A percentile compares a stretch with the other conserved stretches of the same genome.
phyloP scores from a whole-genome alignment of 331 rosid genomes.

The Malus hybrid region DNA sequence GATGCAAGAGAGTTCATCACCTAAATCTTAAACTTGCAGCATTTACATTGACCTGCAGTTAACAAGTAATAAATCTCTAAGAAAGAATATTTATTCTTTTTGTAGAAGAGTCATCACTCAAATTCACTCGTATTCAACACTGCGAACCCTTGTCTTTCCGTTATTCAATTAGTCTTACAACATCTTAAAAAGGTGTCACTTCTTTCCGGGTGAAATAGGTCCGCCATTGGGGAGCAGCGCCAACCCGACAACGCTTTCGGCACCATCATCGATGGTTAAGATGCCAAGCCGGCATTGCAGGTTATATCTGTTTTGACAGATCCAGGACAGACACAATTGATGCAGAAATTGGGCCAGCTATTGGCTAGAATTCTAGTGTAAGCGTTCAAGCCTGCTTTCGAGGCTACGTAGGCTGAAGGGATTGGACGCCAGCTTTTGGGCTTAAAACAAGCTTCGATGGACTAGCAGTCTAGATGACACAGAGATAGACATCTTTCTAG shows the following conservation, averaged over 20 bases:
- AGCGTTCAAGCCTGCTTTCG: constrained; percentile 35
- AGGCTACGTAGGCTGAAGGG: constrained; percentile 9
- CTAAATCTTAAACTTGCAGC: background rate
- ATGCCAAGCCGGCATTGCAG: constrained; percentile 1
- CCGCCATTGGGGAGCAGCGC: constrained; percentile 26
- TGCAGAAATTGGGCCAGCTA: constrained; percentile 16
- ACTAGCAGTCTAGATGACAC: too few species aligned
- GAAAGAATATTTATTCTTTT: background rate
- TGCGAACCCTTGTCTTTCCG: background rate
- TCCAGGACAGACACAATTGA: constrained; percentile 40
- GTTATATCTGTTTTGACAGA: constrained; percentile 36
- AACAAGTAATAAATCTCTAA: background rate
- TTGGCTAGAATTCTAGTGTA: constrained; percentile 34
- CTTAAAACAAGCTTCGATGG: too few species aligned
- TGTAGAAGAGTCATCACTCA: background rate
- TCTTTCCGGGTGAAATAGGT: constrained; percentile 8
- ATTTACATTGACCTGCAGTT: too few species aligned
- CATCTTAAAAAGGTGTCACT: background rate
- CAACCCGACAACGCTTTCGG: constrained; percentile 27
- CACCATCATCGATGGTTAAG: constrained; percentile 42
- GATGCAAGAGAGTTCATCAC: background rate
- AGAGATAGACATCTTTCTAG: too few species aligned
- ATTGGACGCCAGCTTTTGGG: constrained; percentile 28
- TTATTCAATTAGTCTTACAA: too few species aligned
- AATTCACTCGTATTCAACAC: background rate